These are phyloP conservation scores for Alternaria postmessia DNA, from an alignment of 2,329 filamentous ascomycete genomes.

Conservation along the genomic window DNA sequence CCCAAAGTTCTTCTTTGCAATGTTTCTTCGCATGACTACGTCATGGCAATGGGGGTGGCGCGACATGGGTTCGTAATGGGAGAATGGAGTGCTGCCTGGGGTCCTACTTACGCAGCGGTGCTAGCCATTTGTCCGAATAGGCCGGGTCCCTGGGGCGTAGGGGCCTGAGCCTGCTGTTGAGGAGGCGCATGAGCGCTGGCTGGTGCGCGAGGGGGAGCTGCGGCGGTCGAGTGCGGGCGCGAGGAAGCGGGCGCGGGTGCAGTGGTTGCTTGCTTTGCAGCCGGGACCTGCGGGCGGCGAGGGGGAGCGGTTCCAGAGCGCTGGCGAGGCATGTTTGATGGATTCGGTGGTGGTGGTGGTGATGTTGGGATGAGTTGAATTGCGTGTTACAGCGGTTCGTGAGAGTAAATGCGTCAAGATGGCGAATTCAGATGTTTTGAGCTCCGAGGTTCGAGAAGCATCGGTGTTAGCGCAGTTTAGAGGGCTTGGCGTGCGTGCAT, in stretches of 20 bases:
- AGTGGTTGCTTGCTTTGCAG: slow-evolving; percentile 62
- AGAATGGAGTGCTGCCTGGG: slow-evolving; percentile 1
- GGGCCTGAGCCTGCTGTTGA: slow-evolving; percentile 53
- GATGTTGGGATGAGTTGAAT: slow-evolving; percentile 7
- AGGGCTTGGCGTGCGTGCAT: slow-evolving; percentile 22
- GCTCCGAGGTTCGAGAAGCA: slow-evolving; percentile 40
- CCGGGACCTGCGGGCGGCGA: slow-evolving; percentile 54
- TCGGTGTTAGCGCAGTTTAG: slow-evolving; percentile 27
- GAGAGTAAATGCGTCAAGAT: slow-evolving; percentile 7
- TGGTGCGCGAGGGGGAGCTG: slow-evolving; percentile 48
- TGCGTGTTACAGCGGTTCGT: slow-evolving; percentile 4
- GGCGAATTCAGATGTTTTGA: slow-evolving; percentile 25
- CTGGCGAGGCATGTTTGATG: slow-evolving; percentile 58
- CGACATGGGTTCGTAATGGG: background rate
- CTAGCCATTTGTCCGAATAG: slow-evolving; percentile 97
- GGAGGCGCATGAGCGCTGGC: slow-evolving; percentile 58
- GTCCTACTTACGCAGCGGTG: slow-evolving; percentile 85
- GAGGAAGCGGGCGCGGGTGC: slow-evolving; percentile 49
- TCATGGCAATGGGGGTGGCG: background rate
- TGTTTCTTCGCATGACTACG: background rate
- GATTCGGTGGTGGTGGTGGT: slow-evolving; percentile 2
- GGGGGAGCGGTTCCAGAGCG: slow-evolving; percentile 56
- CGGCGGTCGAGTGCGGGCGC: slow-evolving; percentile 73
- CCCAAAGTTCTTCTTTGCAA: background rate
- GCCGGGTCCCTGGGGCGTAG: slow-evolving; percentile 73